Conservation (phyloP, 306 rosid genomes). For the Cyamopsis tetragonoloba region DNA sequence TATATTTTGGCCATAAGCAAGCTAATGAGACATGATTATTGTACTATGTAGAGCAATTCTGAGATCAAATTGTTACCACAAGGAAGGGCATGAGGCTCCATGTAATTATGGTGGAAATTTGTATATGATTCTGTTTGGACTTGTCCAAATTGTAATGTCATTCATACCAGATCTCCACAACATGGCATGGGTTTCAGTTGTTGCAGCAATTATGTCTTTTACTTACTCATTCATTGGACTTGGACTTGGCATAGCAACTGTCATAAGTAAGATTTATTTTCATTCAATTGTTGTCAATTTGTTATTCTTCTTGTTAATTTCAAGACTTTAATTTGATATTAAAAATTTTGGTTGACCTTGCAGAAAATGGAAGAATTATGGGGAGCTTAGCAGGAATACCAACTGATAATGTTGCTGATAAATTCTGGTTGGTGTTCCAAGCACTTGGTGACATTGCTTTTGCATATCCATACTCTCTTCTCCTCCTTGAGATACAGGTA, state of each 20-base stretch:
- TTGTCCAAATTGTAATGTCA: constrained; percentile 62
- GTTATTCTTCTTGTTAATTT: background rate
- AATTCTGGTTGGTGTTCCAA: constrained; percentile 61
- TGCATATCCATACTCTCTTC: constrained; percentile 72
- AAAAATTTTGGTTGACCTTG: constrained; percentile 5
- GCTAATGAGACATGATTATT: background rate
- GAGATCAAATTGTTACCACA: constrained; percentile 67
- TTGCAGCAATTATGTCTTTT: constrained; percentile 81
- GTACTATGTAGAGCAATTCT: constrained; percentile 58
- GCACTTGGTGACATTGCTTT: constrained; percentile 85
- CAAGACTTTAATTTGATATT: background rate
- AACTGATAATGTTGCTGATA: constrained; percentile 37
- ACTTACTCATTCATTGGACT: constrained; percentile 71
- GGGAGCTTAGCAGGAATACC: constrained; percentile 65
- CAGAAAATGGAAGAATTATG: constrained; percentile 72
- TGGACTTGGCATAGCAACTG: constrained; percentile 64
- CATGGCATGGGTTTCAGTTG: constrained; percentile 74
- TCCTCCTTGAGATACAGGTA: constrained; percentile 84
- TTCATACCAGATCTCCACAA: constrained; percentile 87
- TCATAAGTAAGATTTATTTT: constrained; percentile 36
- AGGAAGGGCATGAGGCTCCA: constrained; percentile 66
- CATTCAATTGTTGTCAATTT: background rate
- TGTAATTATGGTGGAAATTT: constrained; percentile 44
- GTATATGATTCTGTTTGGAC: constrained; percentile 70
- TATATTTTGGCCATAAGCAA: background rate